Evolutionary conservation across 305 asterid species (phyloP).

Genomic region (Rubia balearica): DNA sequence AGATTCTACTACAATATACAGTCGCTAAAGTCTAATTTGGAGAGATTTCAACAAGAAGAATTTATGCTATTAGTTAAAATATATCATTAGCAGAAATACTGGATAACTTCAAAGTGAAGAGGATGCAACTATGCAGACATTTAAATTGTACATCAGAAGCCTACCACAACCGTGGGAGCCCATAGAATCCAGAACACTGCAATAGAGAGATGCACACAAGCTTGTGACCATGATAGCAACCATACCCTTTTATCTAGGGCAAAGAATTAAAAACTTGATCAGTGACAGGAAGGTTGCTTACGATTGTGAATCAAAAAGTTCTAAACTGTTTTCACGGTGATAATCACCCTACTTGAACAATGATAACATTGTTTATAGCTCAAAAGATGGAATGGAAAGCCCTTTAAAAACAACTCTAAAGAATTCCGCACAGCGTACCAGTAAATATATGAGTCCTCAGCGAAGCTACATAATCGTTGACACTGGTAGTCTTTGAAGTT

Average conservation of each 20-base stretch:
- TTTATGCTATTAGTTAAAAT: neutral
- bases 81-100: neutral
- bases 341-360: slow-evolving; percentile 5
- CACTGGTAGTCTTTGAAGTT: slow-evolving; percentile 28
- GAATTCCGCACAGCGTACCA: slow-evolving; percentile 39
- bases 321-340: neutral
- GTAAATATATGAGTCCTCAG: slow-evolving; percentile 36
- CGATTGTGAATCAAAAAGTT: no score
- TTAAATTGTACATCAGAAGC: slow-evolving; percentile 17
- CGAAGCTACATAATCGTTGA: slow-evolving; percentile 46
- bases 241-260: slow-evolving; percentile 70
- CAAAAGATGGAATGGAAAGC: neutral
- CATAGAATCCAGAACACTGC: slow-evolving; percentile 87
- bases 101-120: neutral
- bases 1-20: neutral
- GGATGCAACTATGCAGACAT: neutral
- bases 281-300: slow-evolving; percentile 8
- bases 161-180: slow-evolving; percentile 81
- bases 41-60: neutral
- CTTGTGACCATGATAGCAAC: slow-evolving; percentile 75
- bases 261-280: slow-evolving; percentile 14
- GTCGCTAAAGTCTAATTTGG: neutral
- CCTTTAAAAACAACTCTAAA: neutral
- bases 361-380: neutral
- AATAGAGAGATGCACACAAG: slow-evolving; percentile 62